A percentile compares a stretch with the other conserved stretches of the same genome.
Conservation (phyloP, 495 filamentous ascomycete species). For the Tuber magnatum region DNA sequence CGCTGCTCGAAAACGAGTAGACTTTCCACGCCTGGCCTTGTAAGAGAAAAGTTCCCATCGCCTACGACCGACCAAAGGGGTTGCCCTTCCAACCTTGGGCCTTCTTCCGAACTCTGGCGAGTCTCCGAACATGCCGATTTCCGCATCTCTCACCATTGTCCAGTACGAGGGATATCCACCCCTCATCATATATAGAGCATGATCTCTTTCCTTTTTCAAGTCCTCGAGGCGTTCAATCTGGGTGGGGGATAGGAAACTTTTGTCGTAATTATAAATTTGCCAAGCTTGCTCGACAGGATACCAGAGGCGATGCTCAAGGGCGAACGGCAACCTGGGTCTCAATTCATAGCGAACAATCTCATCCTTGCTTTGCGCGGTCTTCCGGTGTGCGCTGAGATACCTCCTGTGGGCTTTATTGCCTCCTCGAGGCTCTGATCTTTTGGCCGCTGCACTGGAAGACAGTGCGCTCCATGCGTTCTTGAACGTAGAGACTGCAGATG, state of each 20-base stretch:
- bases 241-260: not conserved
- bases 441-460: not conserved
- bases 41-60: not conserved
- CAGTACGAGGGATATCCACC: not conserved
- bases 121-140: not conserved
- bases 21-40: not conserved
- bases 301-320: not conserved
- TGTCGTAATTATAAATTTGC: not conserved
- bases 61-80: not conserved
- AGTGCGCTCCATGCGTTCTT: not conserved
- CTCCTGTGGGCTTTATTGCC: fast-evolving
- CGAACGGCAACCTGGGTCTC: not conserved
- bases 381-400: fast-evolving
- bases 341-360: not conserved
- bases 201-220: not conserved
- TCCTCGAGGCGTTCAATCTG: not conserved
- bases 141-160: not conserved
- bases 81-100: not conserved
- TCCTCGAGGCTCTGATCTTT: fast-evolving
- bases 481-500: not conserved
- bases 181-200: not conserved
- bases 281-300: not conserved
- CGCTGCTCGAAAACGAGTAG: not conserved
- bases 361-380: not conserved
- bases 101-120: not conserved